Base-by-base conservation (phyloP, 2,329 filamentous ascomycete species). In the Claviceps monticola region DNA sequence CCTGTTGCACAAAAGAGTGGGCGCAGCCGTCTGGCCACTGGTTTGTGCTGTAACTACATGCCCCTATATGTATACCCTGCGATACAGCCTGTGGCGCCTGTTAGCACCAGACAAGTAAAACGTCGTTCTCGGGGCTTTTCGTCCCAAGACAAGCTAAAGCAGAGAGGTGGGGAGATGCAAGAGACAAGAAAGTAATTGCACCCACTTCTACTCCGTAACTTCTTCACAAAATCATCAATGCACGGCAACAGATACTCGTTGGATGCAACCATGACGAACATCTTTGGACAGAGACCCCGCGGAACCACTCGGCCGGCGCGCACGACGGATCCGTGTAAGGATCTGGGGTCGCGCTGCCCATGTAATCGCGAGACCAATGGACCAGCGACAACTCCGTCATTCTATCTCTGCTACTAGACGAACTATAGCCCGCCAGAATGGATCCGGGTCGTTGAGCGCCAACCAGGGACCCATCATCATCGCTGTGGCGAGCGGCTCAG, bases 241-340 rank as follows among this genome's bases (percentile, higher is more conserved):
- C 52, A 9, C 5, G 57, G 56, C 48, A 58, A 43, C 17, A 59
- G 26, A 17, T 55, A 49, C 47, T 59, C 57, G 29, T 59, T 55
- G 43, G 49, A 26, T 4, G 56, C 57, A 9, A 50, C 57, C 16
- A 56, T 21, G 3, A 59, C 49, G 1, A 58, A 43, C 7, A 59
- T 54, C 46, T 53, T 54, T 50, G 21, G 1, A 56, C 54, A 7
- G 57, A 56, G 19, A 51, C 50, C 13, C 46, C 51, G 21, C 53
- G 43, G 39, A 58, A 59, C 57, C 57, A 59, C 42, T 53, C 53
- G 13, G 50, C 21, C 11, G 56, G 57, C 9, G 55, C 57, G 7
- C 46, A 49, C 2, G 51, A 52, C 38, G 56, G 50, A 45, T 58
- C 55, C 6, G 56, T 59, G 51, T 57, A 59, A 43, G 53, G 52